These are phyloP conservation scores for Mycosarcoma mackinlayi DNA, from an alignment of 1,284 basidiomycete genomes.

Conservation along the genomic window DNA sequence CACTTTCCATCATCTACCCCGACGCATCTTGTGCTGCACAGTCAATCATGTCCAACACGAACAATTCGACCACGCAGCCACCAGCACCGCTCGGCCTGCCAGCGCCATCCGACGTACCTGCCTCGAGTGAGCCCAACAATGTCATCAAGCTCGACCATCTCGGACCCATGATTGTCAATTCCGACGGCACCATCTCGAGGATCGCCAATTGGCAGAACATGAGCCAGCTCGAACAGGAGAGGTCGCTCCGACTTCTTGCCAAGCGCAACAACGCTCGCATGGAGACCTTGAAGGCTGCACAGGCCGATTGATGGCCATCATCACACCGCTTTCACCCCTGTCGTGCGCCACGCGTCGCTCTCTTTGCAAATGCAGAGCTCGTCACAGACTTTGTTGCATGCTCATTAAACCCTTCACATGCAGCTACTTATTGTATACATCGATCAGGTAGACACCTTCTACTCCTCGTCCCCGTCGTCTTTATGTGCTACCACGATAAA, in stretches of 20 bases:
- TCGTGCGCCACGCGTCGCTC: no score
- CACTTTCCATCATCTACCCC: not conserved
- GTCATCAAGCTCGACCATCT: constrained; percentile 57
- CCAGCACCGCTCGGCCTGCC: constrained; percentile 34
- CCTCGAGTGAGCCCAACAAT: constrained; percentile 23
- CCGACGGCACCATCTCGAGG: constrained; percentile 60
- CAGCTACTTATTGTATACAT: not conserved
- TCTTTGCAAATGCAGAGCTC: no score
- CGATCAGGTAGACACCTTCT: not conserved
- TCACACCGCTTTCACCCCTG: not conserved
- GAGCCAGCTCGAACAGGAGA: constrained; percentile 52
- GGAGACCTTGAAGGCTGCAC: constrained; percentile 16
- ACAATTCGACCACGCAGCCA: not conserved
- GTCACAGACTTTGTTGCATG: no score
- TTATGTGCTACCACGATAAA: constrained; percentile 53
- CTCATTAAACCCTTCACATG: no score
- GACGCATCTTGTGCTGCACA: not conserved
- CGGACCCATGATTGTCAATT: constrained; percentile 60
- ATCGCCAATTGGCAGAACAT: constrained; percentile 57
- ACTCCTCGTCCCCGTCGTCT: not conserved
- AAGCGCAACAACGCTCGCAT: constrained; percentile 59
- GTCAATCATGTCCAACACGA: constrained; percentile 16
- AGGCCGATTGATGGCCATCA: constrained; percentile 3
- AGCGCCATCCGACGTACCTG: constrained; percentile 30
- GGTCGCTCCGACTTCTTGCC: constrained; percentile 51